Evolutionary conservation across 2,329 filamentous ascomycete species (phyloP), one percentile per base, ranked within the genome.

Genomic region (Laburnicola sp.): DNA sequence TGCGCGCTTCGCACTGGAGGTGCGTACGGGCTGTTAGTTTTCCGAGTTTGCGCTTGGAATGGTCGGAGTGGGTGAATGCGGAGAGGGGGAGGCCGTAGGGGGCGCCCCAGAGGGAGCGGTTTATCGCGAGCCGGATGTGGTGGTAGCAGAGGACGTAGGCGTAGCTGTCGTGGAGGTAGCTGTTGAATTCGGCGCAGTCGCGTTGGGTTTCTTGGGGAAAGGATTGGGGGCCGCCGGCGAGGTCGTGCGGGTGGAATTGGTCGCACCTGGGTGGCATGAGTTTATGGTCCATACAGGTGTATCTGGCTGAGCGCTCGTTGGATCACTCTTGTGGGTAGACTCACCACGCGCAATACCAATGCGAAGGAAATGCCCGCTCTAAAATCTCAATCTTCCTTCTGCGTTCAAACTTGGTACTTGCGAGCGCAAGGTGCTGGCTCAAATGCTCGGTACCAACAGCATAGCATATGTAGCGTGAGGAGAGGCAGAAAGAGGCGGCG

Each of bases 301-400:
- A n/a, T n/a, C n/a, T n/a, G n/a, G n/a, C n/a, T n/a, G n/a, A n/a
- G n/a, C n/a, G n/a, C n/a, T n/a, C n/a, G n/a, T n/a, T n/a, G n/a
- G n/a, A n/a, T n/a, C n/a, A n/a, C n/a, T n/a, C n/a, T n/a, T n/a
- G 28, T 30, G 28, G 28, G 6, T 30, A 5, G 28, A 30, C 28
- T 30, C 28, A 30, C 67, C 66, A 71, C 2, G 64, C 62, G 49
- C 68, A 71, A 57, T 63, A 69, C 65, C 65, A 71, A 45, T 65
- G 57, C 1, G 57, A 59, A 1, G 67, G 65, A 35, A 71, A 68
- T 1, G 68, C 67, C 6, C 66, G 64, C 46, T 71, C 68, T 10
- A 71, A 59, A 4, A 69, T 60, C 43, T 64, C 60, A 30, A 67
- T 63, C 1, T 54, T 60, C 10, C 58, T 41, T 1, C 68, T 53